Evolutionary conservation across 192 early-diverging fungal genomes (phyloP).

Genomic region (Backusella mclennaniae): DNA sequence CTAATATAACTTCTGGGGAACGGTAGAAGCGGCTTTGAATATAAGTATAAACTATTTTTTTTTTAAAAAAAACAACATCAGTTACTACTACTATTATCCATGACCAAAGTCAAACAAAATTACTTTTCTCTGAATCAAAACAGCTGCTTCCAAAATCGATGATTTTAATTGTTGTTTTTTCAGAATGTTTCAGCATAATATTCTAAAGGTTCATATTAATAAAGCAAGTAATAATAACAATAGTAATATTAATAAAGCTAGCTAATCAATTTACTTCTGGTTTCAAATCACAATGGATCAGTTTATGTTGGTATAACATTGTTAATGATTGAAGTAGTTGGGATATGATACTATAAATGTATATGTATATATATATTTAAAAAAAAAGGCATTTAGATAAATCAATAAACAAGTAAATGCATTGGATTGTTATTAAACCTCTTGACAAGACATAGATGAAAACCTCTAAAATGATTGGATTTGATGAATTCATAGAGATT

Average conservation of each 20-base stretch:
- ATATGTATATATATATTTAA: background rate
- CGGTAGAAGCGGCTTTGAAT: slow-evolving; percentile 98
- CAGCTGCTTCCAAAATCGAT: slow-evolving; percentile 98
- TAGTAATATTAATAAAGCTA: background rate
- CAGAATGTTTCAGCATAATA: slow-evolving; percentile 74
- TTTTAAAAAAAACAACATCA: background rate
- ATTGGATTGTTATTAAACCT: slow-evolving; percentile 34
- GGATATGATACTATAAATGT: slow-evolving; percentile 56
- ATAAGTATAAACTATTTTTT: slow-evolving; percentile 82
- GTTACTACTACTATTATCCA: background rate
- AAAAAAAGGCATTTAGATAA: slow-evolving; percentile 20
- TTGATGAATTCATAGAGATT: slow-evolving; percentile 99
- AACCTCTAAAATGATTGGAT: slow-evolving; percentile 88
- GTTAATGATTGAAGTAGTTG: slow-evolving; percentile 86
- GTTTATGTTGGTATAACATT: slow-evolving; percentile 67
- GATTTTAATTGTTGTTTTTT: slow-evolving; percentile 83
- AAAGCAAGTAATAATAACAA: background rate
- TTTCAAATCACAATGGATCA: slow-evolving; percentile 98
- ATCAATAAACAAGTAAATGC: background rate
- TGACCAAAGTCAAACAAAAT: background rate
- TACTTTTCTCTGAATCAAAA: slow-evolving; percentile 78
- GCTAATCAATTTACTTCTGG: slow-evolving; percentile 68
- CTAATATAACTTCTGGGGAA: slow-evolving; percentile 92
- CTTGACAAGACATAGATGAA: slow-evolving; percentile 72
- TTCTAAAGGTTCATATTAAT: slow-evolving; percentile 49